Evolutionary conservation across 164 flowering plant genomes (phyloP), one percentile per base, ranked within the genome.

Genomic region (Dillenia suffruticosa): DNA sequence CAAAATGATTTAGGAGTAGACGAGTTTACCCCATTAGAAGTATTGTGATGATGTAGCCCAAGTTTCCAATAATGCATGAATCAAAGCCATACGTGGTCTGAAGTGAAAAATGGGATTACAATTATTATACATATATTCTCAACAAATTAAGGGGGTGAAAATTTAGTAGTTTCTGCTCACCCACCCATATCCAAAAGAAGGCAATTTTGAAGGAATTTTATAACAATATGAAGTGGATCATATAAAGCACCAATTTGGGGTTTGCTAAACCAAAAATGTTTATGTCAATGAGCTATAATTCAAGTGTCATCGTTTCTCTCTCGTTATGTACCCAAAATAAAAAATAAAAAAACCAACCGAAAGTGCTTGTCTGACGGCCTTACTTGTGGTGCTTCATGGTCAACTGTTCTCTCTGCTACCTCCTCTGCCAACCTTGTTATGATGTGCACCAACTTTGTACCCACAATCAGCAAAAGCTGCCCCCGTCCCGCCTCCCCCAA

Each of bases 181-280:
- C 22, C 22, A 2, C 97, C 97, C 66, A 84, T 55, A 94, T 86
- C 97, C 97, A 94, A 75, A 91, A 89, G 86, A 82, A 83, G 55
- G 91, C 97, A 9, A 94, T 86, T 83, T 94, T 97, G 66, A 94
- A 94, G 32, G 99, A 76, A 64, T 94, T 94, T 70, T 94, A 96
- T 72, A 94, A 91, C 53, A 91, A 86, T 74, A 94, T 86, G 68
- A 91, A 82, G 76, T 91, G 99, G 58, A 91, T 94, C 77, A 94
- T 73, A 77, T 74, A 76, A 63, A 87, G 90, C 55, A 90, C 81
- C 24, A 91, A 59, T 5, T 52, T 66, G 19, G 97, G 99, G 1
- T 72, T 72, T 68, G 9, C 56, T 16, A 70, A 94, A 94, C 98
- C 99, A 94, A 19, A 19, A 1, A 1, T 19, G 22, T n/a, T n/a